These are phyloP conservation scores for Flammula alnicola DNA, from an alignment of 1,284 basidiomycete genomes.

Conservation along the genomic window DNA sequence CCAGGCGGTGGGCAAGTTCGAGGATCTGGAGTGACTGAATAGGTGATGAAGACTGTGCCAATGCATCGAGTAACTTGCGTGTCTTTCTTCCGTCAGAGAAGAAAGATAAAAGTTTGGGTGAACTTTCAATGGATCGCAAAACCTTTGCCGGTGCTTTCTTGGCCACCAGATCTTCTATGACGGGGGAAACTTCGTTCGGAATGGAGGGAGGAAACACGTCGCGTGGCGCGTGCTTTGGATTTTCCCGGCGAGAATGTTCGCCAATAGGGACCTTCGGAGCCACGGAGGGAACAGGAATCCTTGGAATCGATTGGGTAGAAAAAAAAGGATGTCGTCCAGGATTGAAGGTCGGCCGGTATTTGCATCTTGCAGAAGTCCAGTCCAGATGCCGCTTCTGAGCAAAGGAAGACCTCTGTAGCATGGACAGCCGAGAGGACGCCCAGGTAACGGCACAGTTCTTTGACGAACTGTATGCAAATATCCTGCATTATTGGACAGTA, in stretches of 20 bases:
- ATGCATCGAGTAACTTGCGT: constrained; percentile 45
- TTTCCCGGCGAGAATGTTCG: constrained; percentile 8
- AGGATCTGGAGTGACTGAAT: constrained; percentile 49
- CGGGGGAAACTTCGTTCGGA: constrained; percentile 17
- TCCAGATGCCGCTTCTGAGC: constrained; percentile 58
- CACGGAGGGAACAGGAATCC: not conserved
- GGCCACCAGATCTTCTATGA: constrained; percentile 25
- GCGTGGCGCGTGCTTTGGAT: constrained; percentile 5
- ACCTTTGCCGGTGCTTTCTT: constrained; percentile 29
- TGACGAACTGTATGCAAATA: constrained; percentile 8
- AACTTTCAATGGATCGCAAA: constrained; percentile 31
- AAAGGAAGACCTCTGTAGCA: constrained; percentile 66
- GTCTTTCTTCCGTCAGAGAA: constrained; percentile 44
- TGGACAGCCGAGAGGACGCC: constrained; percentile 61
- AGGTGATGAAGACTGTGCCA: constrained; percentile 47
- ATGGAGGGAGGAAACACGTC: constrained; percentile 13
- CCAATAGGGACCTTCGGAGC: constrained; percentile 4
- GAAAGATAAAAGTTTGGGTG: constrained; percentile 30
- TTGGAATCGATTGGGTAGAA: constrained; percentile 14
- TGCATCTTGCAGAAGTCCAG: constrained; percentile 19
- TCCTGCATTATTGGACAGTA: not conserved
- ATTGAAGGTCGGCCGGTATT: constrained; percentile 12
- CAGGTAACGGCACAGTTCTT: constrained; percentile 20
- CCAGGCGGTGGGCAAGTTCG: constrained; percentile 50
- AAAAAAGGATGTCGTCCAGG: constrained; percentile 14